Percentiles rank a stretch among this genome's conserved stretches.
phyloP scores from a whole-genome alignment of 2,329 filamentous ascomycete genomes.

The Chrysosphaeria jannelii region DNA sequence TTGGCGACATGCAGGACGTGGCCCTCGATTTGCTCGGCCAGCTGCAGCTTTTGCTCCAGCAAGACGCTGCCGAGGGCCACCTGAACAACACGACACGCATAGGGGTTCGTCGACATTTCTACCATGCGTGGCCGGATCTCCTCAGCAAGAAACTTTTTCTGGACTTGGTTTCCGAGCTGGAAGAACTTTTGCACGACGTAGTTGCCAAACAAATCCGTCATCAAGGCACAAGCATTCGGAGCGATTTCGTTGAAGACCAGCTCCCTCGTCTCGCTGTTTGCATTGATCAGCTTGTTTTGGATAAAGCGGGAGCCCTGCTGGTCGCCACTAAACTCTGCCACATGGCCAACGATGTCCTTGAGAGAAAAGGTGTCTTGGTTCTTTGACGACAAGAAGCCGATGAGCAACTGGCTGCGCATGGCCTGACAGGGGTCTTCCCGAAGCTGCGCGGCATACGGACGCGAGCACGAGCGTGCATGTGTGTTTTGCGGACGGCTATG shows the following conservation, averaged over 20 bases:
- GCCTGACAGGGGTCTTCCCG: too few species aligned
- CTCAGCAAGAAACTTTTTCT: conserved; percentile 64
- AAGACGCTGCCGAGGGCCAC: conserved; percentile 83
- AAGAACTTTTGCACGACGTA: conserved; percentile 97
- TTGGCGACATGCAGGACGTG: conserved; percentile 51
- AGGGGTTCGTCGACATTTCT: conserved; percentile 59
- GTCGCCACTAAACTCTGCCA: conserved; percentile 87
- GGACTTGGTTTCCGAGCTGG: conserved; percentile 75
- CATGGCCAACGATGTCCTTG: conserved; percentile 42
- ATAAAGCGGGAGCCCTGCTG: conserved; percentile 91
- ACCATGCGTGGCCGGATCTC: conserved; percentile 71
- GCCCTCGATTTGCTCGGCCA: conserved; percentile 38
- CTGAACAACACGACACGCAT: conserved; percentile 85
- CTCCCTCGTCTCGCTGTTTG: conserved; percentile 89
- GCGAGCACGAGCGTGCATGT: neutral
- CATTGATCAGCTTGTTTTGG: conserved; percentile 68
- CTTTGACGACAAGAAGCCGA: too few species aligned
- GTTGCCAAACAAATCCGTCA: conserved; percentile 93
- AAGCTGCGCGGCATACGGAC: conserved; percentile 2
- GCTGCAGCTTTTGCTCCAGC: conserved; percentile 42
- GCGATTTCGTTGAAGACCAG: conserved; percentile 68
- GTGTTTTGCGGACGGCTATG: too few species aligned
- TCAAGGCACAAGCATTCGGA: conserved; percentile 57
- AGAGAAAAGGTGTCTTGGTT: neutral
- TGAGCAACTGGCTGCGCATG: too few species aligned